Base-by-base conservation (phyloP, 306 rosid genomes). In the Ormosia semicastrata region DNA sequence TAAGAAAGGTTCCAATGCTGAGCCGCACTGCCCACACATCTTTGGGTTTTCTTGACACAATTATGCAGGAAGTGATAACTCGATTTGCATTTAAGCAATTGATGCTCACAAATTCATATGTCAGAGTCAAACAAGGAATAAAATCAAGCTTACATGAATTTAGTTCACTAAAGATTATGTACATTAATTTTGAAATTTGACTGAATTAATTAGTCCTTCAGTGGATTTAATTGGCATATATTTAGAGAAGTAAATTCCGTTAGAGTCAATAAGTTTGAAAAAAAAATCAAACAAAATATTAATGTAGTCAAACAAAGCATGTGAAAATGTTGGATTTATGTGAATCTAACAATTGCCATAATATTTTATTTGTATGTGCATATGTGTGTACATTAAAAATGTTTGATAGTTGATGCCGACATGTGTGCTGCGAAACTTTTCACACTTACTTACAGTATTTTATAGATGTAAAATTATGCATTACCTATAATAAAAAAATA, bases 1-100 rank as follows among this genome's bases (percentile, higher is more conserved):
- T 82, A 9, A 94, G 97, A 75, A 87, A 91, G 50, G 95, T 92
- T 50, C 98, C 98, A 73, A 91, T 84, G 66, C 83, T 70, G 14
- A 94, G 88, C 29, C 97, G 81, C 67, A 94, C 87, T 9, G 92
- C 97, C 97, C 97, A 94, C 46, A 92, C 91, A 84, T 94, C 97
- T 79, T 85, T 91, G 2, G 97, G 95, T 82, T 91, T 94, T 84
- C 98, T 91, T 81, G 97, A 92, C 77, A 94, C 87, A 75, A 92
- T 90, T 82, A 95, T 94, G 92, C 86, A 82, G 2, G 36, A 43
- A 79, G 64, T 13, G 33, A 73, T 18, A 37, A 37, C 29, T 9
- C 39, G 41, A 24, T 67, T 12, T 33, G 30, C 70, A 76, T 54
- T 12, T n/a, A n/a, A 40, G 17, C 59, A 53, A 8, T 79, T 29